Base-by-base conservation (phyloP, 352 stramenopile genomes). In the Globisporangium rhizosaccharum region DNA sequence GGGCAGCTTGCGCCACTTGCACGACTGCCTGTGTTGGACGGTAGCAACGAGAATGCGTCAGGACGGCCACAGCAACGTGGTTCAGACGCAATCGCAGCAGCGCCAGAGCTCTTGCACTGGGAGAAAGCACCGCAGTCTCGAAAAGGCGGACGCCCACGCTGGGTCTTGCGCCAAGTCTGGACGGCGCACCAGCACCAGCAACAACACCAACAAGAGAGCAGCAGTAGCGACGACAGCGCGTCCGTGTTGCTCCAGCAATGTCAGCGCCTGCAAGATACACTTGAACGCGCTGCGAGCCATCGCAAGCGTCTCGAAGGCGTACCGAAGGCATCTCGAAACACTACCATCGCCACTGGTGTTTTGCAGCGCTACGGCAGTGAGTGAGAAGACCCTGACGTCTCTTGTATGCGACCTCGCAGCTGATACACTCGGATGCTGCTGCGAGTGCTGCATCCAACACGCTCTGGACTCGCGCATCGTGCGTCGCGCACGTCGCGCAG, bases 221-320 rank as follows among this genome's bases (percentile, higher is more conserved):
- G 25, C 44, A 49, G 53, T 60, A 2, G 5, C 0, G 25, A 37
- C 8, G 48, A 62, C 15, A 46, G 44, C 25, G 25, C 50, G 26
- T 59, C 42, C 7, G 53, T 30, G 44, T 42, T 76, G 26, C n/a
- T 73, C 30, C 44, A 56, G 2, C 62, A 76, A 41, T 73, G 66
- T 28, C 42, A 60, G 23, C 20, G 51, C 9, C 54, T 73, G 30
- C 56, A 62, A 41, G 54, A 64, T 25, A 44, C 63, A 4, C 46
- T 72, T 12, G 52, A 71, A 39, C 30, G 23, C 15, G 33, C 51
- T 9, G 33, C 48, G 41, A 51, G 18, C 12, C 39, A 59, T 25
- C 1, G 28, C 36, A 39, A 39, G 33, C 33, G 33, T 12, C 33
- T 39, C 10, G 33, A 39, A 39, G 10, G 33, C 33, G 33, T 5